Evolutionary conservation across 768 basidiomycete genomes (phyloP), one percentile per base, ranked within the genome.

Genomic region (Rhodotorula paludigena): DNA sequence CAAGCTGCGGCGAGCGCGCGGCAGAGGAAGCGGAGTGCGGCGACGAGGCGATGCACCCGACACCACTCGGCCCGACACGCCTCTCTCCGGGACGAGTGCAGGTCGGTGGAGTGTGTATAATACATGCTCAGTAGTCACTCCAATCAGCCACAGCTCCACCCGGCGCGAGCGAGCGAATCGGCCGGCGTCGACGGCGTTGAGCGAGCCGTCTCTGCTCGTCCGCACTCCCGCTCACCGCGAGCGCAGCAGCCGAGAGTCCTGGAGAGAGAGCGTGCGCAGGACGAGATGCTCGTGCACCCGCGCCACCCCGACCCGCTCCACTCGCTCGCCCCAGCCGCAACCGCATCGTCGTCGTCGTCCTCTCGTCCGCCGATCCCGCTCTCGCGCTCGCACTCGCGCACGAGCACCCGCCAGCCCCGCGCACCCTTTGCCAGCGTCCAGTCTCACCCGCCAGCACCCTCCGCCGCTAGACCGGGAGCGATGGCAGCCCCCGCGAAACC

Each of bases 191-290:
- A n/a, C 42, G 10, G 23, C 16, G 56, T 45, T 57, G 56, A 57
- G 35, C 45, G 57, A 58, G 5, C 55, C 33, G 8, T n/a, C 25
- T 33, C 57, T 14, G 25, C 7, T 28, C 42, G 1, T 30, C 41
- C 10, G 23, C n/a, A n/a, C 28, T 20, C 41, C 6, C 28, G 7
- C 33, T 41, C 54, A 10, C 1, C 38, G 15, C n/a, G 5, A 5
- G 33, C 33, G 10, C 52, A 2, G 3, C 2, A 16, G 38, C 25
- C 11, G 38, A 2, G 38, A 28, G 4, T 18, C 14, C 23, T 39
- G 2, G 28, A n/a, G 28, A 1, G 15, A n/a, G n/a, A n/a, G n/a
- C 14, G 2, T 5, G 14, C 12, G 21, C 23, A 10, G 16, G 7
- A 51, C 32, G 35, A 14, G 5, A 60, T 60, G 58, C 58, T 60